Percentiles rank a stretch among this genome's conserved stretches.
Evolutionary conservation across 306 rosid species (phyloP).

Genomic region (Gastrolobium villosum): DNA sequence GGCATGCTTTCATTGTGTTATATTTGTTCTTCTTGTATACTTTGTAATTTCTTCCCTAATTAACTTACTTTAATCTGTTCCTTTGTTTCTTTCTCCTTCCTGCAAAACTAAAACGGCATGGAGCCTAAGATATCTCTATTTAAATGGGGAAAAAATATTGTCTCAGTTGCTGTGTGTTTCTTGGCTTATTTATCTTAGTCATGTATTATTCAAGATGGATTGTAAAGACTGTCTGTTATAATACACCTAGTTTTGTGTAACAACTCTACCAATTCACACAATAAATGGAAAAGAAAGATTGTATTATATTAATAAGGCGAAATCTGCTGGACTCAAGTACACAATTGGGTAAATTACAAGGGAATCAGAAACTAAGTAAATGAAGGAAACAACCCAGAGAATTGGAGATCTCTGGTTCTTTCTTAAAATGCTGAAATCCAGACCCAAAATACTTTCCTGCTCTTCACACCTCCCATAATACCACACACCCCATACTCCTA

Average conservation of each 20-base stretch:
- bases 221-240: neutral
- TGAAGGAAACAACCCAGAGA: too few relatives aligned
- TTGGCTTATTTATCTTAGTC: neutral
- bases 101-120: neutral
- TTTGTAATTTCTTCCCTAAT: neutral
- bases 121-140: neutral
- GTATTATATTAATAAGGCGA: too few relatives aligned
- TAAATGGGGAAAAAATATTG: neutral
- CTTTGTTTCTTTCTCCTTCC: neutral
- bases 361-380: too few relatives aligned
- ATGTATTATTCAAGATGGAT: neutral
- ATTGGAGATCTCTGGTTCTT: too few relatives aligned
- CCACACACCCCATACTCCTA: too few relatives aligned
- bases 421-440: too few relatives aligned
- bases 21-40: neutral
- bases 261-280: too few relatives aligned
- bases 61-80: neutral
- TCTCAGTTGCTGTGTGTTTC: slow-evolving; percentile 1
- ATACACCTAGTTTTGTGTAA: neutral
- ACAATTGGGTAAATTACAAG: too few relatives aligned
- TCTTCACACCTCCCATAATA: too few relatives aligned
- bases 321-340: too few relatives aligned
- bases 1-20: slow-evolving; percentile 11
- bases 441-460: too few relatives aligned
- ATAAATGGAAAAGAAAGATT: too few relatives aligned